These are phyloP conservation scores for Botryotinia convoluta DNA, from an alignment of 2,329 filamentous ascomycete genomes.

Conservation along the genomic window DNA sequence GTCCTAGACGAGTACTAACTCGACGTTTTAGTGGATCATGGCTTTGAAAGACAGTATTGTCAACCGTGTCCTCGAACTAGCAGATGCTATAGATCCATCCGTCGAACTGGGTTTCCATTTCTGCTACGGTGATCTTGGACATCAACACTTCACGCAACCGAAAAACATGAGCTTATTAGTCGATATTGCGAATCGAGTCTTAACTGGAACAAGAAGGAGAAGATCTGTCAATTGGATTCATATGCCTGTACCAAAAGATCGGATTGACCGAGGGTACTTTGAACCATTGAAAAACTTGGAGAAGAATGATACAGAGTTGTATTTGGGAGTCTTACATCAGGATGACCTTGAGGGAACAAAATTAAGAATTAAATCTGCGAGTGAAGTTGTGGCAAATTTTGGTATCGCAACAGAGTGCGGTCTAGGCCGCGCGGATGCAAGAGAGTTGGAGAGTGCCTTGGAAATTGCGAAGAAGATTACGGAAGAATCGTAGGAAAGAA, in stretches of 20 bases:
- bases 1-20: background rate
- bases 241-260: constrained; percentile 44
- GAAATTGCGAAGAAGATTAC: constrained; percentile 15
- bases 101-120: constrained; percentile 47
- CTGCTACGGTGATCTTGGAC: constrained; percentile 48
- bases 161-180: constrained; percentile 36
- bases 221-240: constrained; percentile 44
- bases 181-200: constrained; percentile 39
- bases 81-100: constrained; percentile 37
- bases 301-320: constrained; percentile 39
- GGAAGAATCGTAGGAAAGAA: background rate
- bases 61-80: constrained; percentile 38
- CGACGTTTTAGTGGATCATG: constrained; percentile 7
- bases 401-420: constrained; percentile 46
- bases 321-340: constrained; percentile 43
- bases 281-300: constrained; percentile 40
- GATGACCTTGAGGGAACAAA: constrained; percentile 42
- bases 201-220: constrained; percentile 33
- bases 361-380: constrained; percentile 41
- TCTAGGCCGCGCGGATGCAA: constrained; percentile 35
- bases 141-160: constrained; percentile 47
- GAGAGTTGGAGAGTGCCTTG: constrained; percentile 26
- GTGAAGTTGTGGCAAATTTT: constrained; percentile 37
- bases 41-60: constrained; percentile 39
- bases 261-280: constrained; percentile 42